These are phyloP conservation scores for Filobasidium wieringae DNA, from an alignment of 768 basidiomycete species.

Conservation along the genomic window DNA sequence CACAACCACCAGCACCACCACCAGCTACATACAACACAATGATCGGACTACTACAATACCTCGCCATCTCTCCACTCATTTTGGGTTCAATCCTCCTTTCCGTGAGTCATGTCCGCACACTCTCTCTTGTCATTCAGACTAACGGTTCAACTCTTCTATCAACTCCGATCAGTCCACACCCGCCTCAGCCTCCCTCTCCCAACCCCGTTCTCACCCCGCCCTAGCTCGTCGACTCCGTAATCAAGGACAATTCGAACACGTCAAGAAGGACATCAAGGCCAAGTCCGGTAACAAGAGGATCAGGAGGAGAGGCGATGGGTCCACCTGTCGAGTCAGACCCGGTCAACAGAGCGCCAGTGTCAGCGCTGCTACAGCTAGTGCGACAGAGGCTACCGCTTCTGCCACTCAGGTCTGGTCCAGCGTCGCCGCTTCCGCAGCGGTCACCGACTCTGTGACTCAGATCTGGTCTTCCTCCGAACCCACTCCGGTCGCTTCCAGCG, in stretches of 20 bases:
- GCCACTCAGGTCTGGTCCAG: slow-evolving; percentile 27
- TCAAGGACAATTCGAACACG: neutral
- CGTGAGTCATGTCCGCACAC: too few relatives aligned
- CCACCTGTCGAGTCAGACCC: neutral
- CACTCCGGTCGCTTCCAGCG: slow-evolving; percentile 36
- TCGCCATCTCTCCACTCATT: neutral
- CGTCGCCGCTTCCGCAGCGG: slow-evolving; percentile 27
- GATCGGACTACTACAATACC: neutral
- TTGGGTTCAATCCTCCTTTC: neutral
- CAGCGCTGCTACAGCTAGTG: slow-evolving; percentile 13
- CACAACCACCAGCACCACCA: too few relatives aligned
- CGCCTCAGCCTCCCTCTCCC: neutral
- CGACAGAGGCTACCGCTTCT: slow-evolving; percentile 37
- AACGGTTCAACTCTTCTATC: neutral
- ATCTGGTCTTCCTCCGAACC: slow-evolving; percentile 36
- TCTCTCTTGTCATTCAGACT: too few relatives aligned
- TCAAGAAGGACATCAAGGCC: neutral
- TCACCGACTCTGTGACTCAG: slow-evolving; percentile 38
- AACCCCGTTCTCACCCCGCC: neutral
- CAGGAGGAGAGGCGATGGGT: neutral
- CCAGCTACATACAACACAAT: too few relatives aligned
- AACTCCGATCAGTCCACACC: neutral
- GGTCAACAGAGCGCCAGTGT: neutral
- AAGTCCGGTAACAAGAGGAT: neutral
- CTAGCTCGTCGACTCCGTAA: neutral